Percentiles rank a stretch among this genome's conserved stretches.
phyloP scores from a whole-genome alignment of 805 yeast genomes.

The Nakazawaea pomicola region DNA sequence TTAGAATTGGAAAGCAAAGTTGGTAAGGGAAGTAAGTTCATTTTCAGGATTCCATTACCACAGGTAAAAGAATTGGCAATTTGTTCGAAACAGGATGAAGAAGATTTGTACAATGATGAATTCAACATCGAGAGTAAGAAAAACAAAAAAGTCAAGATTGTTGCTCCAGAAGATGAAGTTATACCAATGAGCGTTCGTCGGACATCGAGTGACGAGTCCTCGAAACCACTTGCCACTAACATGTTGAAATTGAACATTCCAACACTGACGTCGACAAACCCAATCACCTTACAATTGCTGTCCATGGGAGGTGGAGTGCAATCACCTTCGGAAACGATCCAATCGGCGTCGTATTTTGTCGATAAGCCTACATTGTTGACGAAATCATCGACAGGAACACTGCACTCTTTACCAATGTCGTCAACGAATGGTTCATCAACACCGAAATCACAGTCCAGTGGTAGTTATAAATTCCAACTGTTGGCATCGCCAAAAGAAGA shows the following conservation, averaged over 20 bases:
- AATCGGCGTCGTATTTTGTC: slow-evolving; percentile 19
- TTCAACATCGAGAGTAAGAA: slow-evolving; percentile 52
- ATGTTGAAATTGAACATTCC: slow-evolving; percentile 3
- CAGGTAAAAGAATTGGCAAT: slow-evolving; percentile 55
- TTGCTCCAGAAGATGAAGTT: slow-evolving; percentile 12
- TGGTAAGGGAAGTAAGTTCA: slow-evolving; percentile 83
- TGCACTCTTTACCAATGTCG: slow-evolving; percentile 27
- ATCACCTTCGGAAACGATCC: slow-evolving; percentile 10
- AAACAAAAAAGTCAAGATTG: slow-evolving; percentile 46
- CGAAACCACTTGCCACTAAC: too few species aligned
- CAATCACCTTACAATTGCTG: slow-evolving; percentile 9
- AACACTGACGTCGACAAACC: not conserved
- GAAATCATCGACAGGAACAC: slow-evolving; percentile 48
- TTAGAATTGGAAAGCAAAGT: slow-evolving; percentile 66
- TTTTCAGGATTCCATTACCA: slow-evolving; percentile 69
- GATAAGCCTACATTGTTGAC: slow-evolving; percentile 42
- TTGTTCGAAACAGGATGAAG: slow-evolving; percentile 20
- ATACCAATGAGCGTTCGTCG: slow-evolving; percentile 1
- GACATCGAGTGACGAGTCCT: slow-evolving; percentile 3
- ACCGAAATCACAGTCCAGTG: not conserved
- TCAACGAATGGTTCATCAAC: not conserved
- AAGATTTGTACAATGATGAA: slow-evolving; percentile 56
- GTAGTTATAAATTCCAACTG: not conserved
- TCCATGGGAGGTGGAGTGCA: not conserved
- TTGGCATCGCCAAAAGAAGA: slow-evolving; percentile 6